Base-by-base conservation (phyloP, 352 stramenopile genomes). In the Phytophthora foliorum region DNA sequence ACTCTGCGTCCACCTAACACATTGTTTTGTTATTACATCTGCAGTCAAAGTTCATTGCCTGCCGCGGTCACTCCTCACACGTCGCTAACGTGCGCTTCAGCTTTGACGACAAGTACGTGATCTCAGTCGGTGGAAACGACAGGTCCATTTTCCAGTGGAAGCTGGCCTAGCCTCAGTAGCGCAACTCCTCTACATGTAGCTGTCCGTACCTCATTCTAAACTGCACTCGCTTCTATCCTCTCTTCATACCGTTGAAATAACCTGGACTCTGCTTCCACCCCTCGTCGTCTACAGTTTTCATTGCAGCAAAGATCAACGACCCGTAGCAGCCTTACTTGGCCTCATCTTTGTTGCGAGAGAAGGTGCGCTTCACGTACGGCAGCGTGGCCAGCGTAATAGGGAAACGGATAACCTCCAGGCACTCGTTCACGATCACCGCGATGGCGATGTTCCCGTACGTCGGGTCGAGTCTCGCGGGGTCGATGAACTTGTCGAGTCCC, bases 71-170 rank as follows among this genome's bases (percentile, higher is more conserved):
- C 57, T 80, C 85, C 36, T 95, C 87, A 4, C 90, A 97, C 51
- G 85, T 97, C 2, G 91, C 81, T 7, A 94, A 88, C 34, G 89
- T 95, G 52, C 78, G 81, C 54, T 96, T 96, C 60, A 94, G 82
- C 67, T 80, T 68, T 44, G 84, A 95, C 50, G 90, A 95, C 69
- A 93, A 91, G 67, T 95, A 80, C 56, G 50, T 97, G 9, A 67
- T 97, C 57, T 94, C 89, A 14, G 77, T 84, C 11, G 89, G 91
- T 45, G 90, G 91, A 53, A 93, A 93, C 64, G 91, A 97, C 60
- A 82, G 88, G 48, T 81, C 85, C 9, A 91, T 97, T 52, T 93
- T 97, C 58, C 90, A 97, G 68, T 97, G 82, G 85, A 90, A 90
- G 56, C 52, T 90, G 22, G 57, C 69, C 25, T 84, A 73, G 77